phyloP scores from a whole-genome alignment of 257 asterid species.

The Osmanthus fragrans region DNA sequence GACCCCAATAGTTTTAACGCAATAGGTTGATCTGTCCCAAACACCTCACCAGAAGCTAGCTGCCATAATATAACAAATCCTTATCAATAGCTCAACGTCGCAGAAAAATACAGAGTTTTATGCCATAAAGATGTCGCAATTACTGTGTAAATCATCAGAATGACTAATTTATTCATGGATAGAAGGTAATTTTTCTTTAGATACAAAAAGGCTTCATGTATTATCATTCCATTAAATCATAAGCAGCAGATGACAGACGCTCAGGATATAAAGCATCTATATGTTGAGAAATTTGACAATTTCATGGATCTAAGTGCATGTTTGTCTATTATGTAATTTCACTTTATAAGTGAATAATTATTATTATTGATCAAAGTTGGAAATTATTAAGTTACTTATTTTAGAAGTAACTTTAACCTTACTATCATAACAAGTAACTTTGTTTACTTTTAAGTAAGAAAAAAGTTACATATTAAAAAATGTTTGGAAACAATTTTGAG shows the following conservation, averaged over 20 bases:
- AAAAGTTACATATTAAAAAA: not conserved
- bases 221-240: too few species aligned
- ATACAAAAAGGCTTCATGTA: not conserved
- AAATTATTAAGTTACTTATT: not conserved
- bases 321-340: not conserved
- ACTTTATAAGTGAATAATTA: not conserved
- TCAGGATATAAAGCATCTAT: not conserved
- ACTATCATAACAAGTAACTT: not conserved
- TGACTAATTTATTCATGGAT: not conserved
- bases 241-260: not conserved
- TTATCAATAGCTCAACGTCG: not conserved
- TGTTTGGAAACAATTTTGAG: not conserved
- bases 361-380: not conserved
- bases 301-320: not conserved
- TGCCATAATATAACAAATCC: conserved; percentile 25
- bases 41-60: conserved; percentile 92
- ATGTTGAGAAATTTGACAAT: not conserved
- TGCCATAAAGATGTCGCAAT: not conserved
- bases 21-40: conserved; percentile 89
- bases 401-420: not conserved
- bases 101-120: not conserved
- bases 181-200: not conserved
- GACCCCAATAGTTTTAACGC: conserved; percentile 89
- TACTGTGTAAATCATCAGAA: not conserved
- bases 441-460: not conserved